These are phyloP conservation scores for Azolla pinnata DNA, from an alignment of 75 land plant genomes.

Conservation along the genomic window DNA sequence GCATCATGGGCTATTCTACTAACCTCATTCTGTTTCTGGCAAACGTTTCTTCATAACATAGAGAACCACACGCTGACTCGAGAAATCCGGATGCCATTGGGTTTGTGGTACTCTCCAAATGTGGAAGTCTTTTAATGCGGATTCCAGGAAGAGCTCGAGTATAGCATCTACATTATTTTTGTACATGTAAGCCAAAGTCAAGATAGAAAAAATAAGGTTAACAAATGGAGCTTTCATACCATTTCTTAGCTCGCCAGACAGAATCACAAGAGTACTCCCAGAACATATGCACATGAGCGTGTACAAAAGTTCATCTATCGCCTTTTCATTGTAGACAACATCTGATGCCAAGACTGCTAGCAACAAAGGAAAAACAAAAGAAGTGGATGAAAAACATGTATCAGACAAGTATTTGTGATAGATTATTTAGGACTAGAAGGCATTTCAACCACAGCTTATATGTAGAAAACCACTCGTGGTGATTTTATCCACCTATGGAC, in stretches of 20 bases:
- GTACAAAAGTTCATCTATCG: conserved; percentile 50
- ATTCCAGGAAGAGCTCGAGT: conserved; percentile 76
- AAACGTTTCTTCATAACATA: conserved; percentile 39
- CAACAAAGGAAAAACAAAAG: too few relatives aligned
- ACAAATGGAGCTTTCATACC: conserved; percentile 25
- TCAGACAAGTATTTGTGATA: too few relatives aligned
- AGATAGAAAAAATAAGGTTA: background rate
- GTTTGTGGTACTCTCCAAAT: conserved; percentile 56
- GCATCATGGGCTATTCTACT: too few relatives aligned
- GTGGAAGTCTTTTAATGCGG: conserved; percentile 51
- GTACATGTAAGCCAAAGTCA: background rate
- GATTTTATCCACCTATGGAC: too few relatives aligned
- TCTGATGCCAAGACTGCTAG: conserved; percentile 91
- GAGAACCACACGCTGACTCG: conserved; percentile 52
- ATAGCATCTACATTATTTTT: conserved; percentile 47
- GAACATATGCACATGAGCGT: conserved; percentile 49
- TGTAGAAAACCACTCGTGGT: too few relatives aligned
- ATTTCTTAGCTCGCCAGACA: conserved; percentile 87
- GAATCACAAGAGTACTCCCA: conserved; percentile 43
- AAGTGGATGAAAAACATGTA: too few relatives aligned
- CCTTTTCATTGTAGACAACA: conserved; percentile 75
- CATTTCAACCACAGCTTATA: too few relatives aligned
- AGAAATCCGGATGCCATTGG: conserved; percentile 73
- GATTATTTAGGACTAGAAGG: too few relatives aligned
- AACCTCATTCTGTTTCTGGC: too few relatives aligned